Evolutionary conservation across 2,329 filamentous ascomycete genomes (phyloP).

Genomic region (Ophiobolus disseminans): DNA sequence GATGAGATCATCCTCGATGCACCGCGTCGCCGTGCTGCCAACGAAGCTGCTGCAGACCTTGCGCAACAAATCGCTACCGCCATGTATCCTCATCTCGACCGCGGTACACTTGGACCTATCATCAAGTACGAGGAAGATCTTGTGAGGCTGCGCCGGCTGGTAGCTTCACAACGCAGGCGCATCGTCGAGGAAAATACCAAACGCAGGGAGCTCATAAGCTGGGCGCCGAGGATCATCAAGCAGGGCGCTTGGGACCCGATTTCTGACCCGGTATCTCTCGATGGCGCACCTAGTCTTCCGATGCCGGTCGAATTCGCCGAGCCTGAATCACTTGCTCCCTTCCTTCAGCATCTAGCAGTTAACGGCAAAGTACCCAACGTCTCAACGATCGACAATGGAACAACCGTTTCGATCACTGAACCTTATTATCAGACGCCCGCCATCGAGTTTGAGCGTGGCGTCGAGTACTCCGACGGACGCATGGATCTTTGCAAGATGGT

Average conservation of each 20-base stretch:
- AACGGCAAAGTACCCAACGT: slow-evolving; percentile 20
- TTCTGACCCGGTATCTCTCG: slow-evolving; percentile 37
- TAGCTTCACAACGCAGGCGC: slow-evolving; percentile 27
- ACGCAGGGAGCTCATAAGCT: slow-evolving; percentile 28
- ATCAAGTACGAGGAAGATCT: slow-evolving; percentile 43
- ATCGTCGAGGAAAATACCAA: slow-evolving; percentile 24
- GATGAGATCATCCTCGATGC: slow-evolving; percentile 32
- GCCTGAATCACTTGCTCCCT: slow-evolving; percentile 41
- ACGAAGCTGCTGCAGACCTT: slow-evolving; percentile 20
- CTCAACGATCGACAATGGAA: slow-evolving; percentile 5
- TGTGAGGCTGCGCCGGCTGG: slow-evolving; percentile 24
- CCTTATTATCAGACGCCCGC: slow-evolving; percentile 44
- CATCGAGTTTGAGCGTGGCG: slow-evolving; percentile 50
- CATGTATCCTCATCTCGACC: slow-evolving; percentile 24
- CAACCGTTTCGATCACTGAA: slow-evolving; percentile 35
- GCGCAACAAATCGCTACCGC: slow-evolving; percentile 27
- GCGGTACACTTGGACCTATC: slow-evolving; percentile 14
- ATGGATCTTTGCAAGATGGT: slow-evolving; percentile 65
- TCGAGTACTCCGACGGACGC: slow-evolving; percentile 60
- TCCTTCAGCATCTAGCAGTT: slow-evolving; percentile 45
- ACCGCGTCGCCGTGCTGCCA: slow-evolving; percentile 31
- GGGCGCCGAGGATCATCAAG: slow-evolving; percentile 34
- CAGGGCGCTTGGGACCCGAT: slow-evolving; percentile 47
- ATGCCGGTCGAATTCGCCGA: slow-evolving; percentile 49
- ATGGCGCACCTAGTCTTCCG: slow-evolving; percentile 42